These are phyloP conservation scores for Coniochaeta ligniaria DNA, from an alignment of 2,329 filamentous ascomycete genomes.

Conservation along the genomic window DNA sequence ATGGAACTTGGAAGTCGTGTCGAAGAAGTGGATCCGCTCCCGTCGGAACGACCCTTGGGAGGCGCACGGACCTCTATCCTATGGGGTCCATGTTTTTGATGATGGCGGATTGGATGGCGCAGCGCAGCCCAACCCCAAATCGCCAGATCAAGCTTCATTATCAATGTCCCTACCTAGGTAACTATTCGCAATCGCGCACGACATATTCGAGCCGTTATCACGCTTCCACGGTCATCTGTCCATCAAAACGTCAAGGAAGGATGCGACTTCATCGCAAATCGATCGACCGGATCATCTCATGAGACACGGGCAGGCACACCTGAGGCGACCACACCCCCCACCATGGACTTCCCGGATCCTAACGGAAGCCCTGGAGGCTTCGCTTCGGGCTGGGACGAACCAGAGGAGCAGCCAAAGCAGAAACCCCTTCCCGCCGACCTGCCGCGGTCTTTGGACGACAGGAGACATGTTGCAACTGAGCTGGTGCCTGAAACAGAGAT, in stretches of 20 bases:
- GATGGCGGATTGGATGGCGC: not conserved
- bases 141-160: not conserved
- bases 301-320: not conserved
- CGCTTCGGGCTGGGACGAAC: conserved; percentile 24
- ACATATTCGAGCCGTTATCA: not conserved
- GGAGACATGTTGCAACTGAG: conserved; percentile 59
- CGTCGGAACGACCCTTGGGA: no score
- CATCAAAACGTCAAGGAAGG: not conserved
- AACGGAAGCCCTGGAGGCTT: conserved; percentile 31
- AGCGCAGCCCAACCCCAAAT: not conserved
- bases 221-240: not conserved
- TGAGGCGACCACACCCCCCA: conserved; percentile 21
- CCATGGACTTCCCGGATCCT: conserved; percentile 53
- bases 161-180: not conserved
- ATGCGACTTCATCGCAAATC: not conserved
- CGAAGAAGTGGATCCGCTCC: not conserved
- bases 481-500: conserved; percentile 83
- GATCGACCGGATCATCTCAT: conserved; percentile 1
- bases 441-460: conserved; percentile 86
- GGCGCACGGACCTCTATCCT: not conserved
- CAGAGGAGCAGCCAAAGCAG: conserved; percentile 25
- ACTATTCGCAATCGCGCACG: not conserved
- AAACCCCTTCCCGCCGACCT: conserved; percentile 71
- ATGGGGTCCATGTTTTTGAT: not conserved
- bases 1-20: no score